Evolutionary conservation across 1,284 basidiomycete genomes (phyloP), one percentile per base, ranked within the genome.

Genomic region (Trichosporon ovoides): DNA sequence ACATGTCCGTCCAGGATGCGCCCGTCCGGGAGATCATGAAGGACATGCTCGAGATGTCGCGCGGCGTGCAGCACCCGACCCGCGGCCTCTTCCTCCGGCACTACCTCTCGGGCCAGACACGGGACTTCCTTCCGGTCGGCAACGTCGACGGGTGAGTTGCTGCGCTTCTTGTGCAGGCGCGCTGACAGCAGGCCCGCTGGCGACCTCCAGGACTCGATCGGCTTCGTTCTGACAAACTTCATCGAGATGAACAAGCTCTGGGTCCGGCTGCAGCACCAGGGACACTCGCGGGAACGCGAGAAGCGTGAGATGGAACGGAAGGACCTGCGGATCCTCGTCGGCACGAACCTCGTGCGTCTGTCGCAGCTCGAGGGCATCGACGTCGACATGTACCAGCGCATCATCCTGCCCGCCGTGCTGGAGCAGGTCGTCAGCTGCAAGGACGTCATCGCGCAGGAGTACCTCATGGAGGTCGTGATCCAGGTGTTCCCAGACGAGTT

Each of bases 191-290:
- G 92, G 18, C 89, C 90, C 16, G 76, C 80, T 43, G 93, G 93
- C 50, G 91, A 91, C 72, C 81, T 97, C 2, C 86, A 92, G 77
- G 93, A 97, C 77, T 95, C 91, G 1, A 93, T 91, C 64, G 85
- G 84, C 3, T 97, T 96, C 73, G 91, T 96, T 24, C 83, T 97
- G 59, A 95, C 92, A 63, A 96, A 97, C 78, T 96, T 96, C 70
- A 91, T 97, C 73, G 93, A 97, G 74, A 97, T 96, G 93, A 97
- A 96, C 83, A 97, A 96, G 76, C 85, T 97, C 28, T 97, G 93
- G 93, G 94, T 97, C 1, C 86, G 93, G 43, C 81, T 97, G 20
- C 94, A 97, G 75, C 93, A 97, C 70, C 89, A 94, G 72, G 94
- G 93, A 0, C 91, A 95, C 72, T 94, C 92, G 7, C 84, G 91